These are phyloP conservation scores for Ganoderma multipileum DNA, from an alignment of 1,284 basidiomycete genomes.

Conservation along the genomic window DNA sequence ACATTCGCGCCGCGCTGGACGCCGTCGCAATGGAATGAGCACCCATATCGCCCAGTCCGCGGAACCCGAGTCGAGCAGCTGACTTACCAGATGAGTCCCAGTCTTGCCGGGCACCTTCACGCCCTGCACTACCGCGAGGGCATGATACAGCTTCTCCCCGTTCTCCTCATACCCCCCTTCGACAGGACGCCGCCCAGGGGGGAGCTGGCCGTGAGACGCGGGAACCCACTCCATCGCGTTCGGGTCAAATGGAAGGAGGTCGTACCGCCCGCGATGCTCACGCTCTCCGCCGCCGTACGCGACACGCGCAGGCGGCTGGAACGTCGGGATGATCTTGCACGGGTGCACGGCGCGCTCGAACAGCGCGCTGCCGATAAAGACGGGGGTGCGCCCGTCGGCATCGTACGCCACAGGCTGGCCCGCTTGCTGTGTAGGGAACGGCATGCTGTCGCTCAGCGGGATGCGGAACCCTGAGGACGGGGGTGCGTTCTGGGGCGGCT, in stretches of 20 bases:
- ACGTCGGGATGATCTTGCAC: constrained; percentile 74
- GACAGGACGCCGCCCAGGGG: constrained; percentile 49
- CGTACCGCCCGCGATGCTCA: constrained; percentile 68
- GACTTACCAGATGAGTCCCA: constrained; percentile 65
- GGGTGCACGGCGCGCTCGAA: constrained; percentile 74
- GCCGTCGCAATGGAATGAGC: constrained; percentile 27
- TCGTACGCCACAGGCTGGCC: constrained; percentile 60
- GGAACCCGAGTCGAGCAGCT: constrained; percentile 11
- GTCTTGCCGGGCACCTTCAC: constrained; percentile 75
- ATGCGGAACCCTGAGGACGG: constrained; percentile 70
- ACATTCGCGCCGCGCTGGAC: constrained; percentile 50
- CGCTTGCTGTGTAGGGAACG: constrained; percentile 55
- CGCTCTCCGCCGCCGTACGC: constrained; percentile 69
- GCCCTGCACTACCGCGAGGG: constrained; percentile 49
- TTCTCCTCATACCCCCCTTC: constrained; percentile 52
- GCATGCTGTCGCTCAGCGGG: constrained; percentile 51
- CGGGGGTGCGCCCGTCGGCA: constrained; percentile 56
- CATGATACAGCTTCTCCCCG: constrained; percentile 47
- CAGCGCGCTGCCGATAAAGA: constrained; percentile 77
- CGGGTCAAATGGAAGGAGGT: constrained; percentile 71
- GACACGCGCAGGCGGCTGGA: constrained; percentile 60
- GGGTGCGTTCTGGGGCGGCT: constrained; percentile 29
- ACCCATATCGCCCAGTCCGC: neutral
- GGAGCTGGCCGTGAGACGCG: constrained; percentile 64
- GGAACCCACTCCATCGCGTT: constrained; percentile 75